These are phyloP conservation scores for Teratosphaeria zuluensis DNA, from an alignment of 2,329 filamentous ascomycete species.

Conservation along the genomic window DNA sequence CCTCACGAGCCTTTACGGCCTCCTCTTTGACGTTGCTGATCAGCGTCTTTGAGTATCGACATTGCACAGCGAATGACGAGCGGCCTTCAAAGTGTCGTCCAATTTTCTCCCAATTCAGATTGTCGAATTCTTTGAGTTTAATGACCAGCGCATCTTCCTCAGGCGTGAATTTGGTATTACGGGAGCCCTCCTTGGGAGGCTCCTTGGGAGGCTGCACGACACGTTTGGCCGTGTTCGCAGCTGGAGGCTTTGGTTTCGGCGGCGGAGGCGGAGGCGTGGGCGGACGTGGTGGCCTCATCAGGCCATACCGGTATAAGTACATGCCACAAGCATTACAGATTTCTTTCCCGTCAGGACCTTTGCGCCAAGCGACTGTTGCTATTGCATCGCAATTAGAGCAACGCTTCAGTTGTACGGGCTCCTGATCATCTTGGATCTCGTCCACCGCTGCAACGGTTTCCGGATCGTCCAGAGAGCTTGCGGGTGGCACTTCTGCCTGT, in stretches of 20 bases:
- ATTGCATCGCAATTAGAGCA: slow-evolving; percentile 22
- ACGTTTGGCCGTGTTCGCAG: slow-evolving; percentile 12
- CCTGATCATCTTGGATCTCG: background rate
- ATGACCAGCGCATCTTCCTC: slow-evolving; percentile 25
- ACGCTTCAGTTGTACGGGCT: slow-evolving; percentile 5
- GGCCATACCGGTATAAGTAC: slow-evolving; percentile 21
- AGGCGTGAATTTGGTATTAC: slow-evolving; percentile 1
- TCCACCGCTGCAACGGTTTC: background rate
- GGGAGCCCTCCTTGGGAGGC: background rate
- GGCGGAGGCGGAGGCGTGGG: slow-evolving; percentile 4
- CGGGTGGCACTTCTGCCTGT: background rate
- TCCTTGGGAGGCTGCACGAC: background rate
- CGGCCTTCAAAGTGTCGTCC: slow-evolving; percentile 25
- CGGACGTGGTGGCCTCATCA: slow-evolving; percentile 17
- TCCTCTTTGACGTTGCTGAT: background rate
- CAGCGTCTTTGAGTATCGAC: slow-evolving; percentile 7
- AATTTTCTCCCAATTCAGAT: slow-evolving; percentile 26
- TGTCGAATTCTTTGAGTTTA: slow-evolving; percentile 32
- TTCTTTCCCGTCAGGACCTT: slow-evolving; percentile 18
- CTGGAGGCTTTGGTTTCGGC: background rate
- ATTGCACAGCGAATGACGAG: slow-evolving; percentile 11
- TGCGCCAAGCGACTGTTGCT: slow-evolving; percentile 14
- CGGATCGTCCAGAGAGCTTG: background rate
- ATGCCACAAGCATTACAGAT: slow-evolving; percentile 23
- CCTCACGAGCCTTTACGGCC: slow-evolving; percentile 2